Percentiles rank a stretch among this genome's conserved stretches.
Conservation (phyloP, 441 rosid genomes). For the Dalechampia spathulata region DNA sequence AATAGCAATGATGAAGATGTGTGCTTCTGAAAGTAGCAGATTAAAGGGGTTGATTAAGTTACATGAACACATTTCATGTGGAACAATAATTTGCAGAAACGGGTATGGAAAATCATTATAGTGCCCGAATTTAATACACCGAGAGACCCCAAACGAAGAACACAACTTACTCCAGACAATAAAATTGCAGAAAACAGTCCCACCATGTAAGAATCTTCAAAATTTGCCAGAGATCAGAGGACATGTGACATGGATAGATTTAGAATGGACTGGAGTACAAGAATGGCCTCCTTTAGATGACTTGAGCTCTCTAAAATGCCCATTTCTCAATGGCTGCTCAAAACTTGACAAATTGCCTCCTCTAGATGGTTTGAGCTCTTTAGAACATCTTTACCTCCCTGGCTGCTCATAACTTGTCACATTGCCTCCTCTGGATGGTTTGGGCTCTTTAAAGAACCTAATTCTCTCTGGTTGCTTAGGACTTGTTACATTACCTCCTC, state of each 20-base stretch:
- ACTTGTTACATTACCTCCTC: too few relatives aligned
- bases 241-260: background rate
- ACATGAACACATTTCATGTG: background rate
- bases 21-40: too few relatives aligned
- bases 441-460: background rate
- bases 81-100: background rate
- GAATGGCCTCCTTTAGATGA: background rate
- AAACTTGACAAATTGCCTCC: background rate
- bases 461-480: too few relatives aligned
- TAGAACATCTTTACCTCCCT: too few relatives aligned
- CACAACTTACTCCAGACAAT: too few relatives aligned
- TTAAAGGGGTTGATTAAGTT: too few relatives aligned
- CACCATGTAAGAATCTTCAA: background rate
- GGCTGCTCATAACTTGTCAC: background rate
- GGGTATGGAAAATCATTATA: background rate
- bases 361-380: too few relatives aligned
- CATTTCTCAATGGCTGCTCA: background rate
- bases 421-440: slow-evolving; percentile 4
- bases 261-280: background rate
- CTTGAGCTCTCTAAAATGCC: too few relatives aligned
- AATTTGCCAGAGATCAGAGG: background rate
- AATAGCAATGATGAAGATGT: background rate
- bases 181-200: too few relatives aligned
- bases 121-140: too few relatives aligned
- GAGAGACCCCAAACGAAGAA: too few relatives aligned